Evolutionary conservation across 2,329 filamentous ascomycete species (phyloP), one percentile per base, ranked within the genome.

Genomic region (Fusarium falciforme): DNA sequence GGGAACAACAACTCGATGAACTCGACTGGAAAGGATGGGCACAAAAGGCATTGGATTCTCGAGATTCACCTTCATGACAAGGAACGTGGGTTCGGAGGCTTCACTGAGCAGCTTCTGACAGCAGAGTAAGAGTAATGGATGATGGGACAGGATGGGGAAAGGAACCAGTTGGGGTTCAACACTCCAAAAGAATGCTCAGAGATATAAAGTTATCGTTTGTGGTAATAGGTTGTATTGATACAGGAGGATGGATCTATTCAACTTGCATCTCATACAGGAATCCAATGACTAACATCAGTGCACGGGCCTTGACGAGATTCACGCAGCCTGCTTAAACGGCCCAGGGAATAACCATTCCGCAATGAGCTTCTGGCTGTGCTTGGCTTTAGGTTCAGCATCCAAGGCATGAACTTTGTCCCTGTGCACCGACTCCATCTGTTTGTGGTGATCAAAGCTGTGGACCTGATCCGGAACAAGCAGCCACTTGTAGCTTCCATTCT

Each of bases 281-380:
- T 6, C 11, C 42, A 25, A 44, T 16, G 20, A 14, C 20, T 12
- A 14, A 27, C 14, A 27, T 25, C 12, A 44, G 20, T 8, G 20
- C 20, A 44, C 20, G 0, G 14, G 0, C 11, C 14, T 17, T 27
- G 22, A 11, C 2, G 1, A n/a, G 22, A 49, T 6, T 52, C 10
- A 31, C 5, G 17, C 10, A 7, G 17, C 6, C 9, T 12, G 27
- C 9, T 31, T n/a, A 87, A 86, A 62, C 6, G 60, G 67, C 0
- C 70, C 71, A 2, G 70, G 22, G 14, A 73, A 68, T 1, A 73
- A 2, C 71, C 71, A 73, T 36, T 67, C 22, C 1, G 66, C 71
- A 27, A 73, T 73, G 3, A 62, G 3, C 35, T 27, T 67, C 29
- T 73, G 70, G 7, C 62, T 57, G 17, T 73, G 66, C 5, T 10